phyloP scores from a whole-genome alignment of 257 asterid species.

The Hygrophila difformis region DNA sequence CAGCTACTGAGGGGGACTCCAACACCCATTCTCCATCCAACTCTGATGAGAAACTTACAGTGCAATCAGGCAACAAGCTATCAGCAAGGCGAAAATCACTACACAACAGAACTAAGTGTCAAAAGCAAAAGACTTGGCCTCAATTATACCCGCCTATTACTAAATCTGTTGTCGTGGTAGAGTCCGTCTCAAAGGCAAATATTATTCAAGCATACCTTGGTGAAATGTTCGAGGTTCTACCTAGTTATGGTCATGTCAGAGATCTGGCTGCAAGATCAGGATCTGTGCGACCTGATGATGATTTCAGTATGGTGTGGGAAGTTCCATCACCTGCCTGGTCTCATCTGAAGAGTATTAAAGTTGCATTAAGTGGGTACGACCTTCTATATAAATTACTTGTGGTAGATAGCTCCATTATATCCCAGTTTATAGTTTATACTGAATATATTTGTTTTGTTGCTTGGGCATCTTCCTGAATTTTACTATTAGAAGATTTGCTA shows the following conservation, averaged over 20 bases:
- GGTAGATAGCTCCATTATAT: too few relatives aligned
- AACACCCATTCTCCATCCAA: constrained; percentile 22
- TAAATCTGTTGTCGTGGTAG: constrained; percentile 78
- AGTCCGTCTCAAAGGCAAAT: constrained; percentile 81
- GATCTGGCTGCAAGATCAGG: constrained; percentile 98
- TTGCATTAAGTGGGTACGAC: constrained; percentile 82
- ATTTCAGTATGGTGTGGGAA: constrained; percentile 98
- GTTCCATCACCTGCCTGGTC: constrained; percentile 96
- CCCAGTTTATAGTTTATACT: too few relatives aligned
- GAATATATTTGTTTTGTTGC: constrained; percentile 1
- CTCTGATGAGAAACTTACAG: constrained; percentile 18
- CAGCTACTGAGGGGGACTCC: constrained; percentile 29
- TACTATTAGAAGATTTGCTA: background rate
- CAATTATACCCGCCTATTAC: constrained; percentile 69
- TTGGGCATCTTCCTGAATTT: background rate
- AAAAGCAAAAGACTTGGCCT: constrained; percentile 31
- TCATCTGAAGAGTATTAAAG: constrained; percentile 85
- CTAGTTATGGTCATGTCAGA: constrained; percentile 94
- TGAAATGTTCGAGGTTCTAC: constrained; percentile 83
- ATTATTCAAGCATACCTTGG: constrained; percentile 96
- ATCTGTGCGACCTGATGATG: constrained; percentile 91
- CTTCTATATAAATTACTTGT: background rate
- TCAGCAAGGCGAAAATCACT: constrained; percentile 20
- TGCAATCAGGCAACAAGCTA: constrained; percentile 21
- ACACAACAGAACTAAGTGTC: constrained; percentile 23